Evolutionary conservation across 257 asterid genomes (phyloP).

Genomic region (Primulina eburnea): DNA sequence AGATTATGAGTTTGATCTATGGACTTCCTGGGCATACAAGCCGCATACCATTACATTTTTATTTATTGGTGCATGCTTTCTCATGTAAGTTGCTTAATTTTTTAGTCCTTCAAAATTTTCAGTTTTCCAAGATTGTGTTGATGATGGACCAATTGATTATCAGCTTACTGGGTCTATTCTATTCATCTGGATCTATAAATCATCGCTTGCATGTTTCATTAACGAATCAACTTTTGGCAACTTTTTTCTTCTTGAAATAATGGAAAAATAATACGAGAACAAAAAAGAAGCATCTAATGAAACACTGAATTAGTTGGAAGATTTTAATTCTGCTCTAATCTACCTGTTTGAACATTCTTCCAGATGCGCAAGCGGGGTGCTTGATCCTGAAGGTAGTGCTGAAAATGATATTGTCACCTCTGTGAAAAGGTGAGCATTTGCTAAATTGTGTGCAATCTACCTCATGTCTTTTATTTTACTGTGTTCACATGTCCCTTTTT

Average conservation of each 20-base stretch:
- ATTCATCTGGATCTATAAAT: background rate
- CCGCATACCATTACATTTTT: slow-evolving; percentile 82
- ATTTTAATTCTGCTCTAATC: slow-evolving; percentile 14
- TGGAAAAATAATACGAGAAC: background rate
- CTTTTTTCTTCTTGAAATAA: slow-evolving; percentile 5
- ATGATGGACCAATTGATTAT: background rate
- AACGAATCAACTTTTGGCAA: slow-evolving; percentile 9
- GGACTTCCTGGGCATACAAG: slow-evolving; percentile 98
- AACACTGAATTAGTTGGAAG: slow-evolving; percentile 6
- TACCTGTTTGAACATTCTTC: slow-evolving; percentile 23
- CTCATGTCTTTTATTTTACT: background rate
- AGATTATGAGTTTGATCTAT: slow-evolving; percentile 83
- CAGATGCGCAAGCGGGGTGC: slow-evolving; percentile 99
- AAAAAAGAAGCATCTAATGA: slow-evolving; percentile 6
- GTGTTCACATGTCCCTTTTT: background rate
- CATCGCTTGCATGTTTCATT: background rate
- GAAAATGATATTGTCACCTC: slow-evolving; percentile 54
- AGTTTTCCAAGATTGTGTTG: slow-evolving; percentile 6
- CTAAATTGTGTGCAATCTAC: background rate
- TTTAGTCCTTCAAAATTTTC: slow-evolving; percentile 13
- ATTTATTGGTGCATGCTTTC: slow-evolving; percentile 89
- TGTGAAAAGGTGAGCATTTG: slow-evolving; percentile 58
- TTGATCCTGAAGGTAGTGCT: slow-evolving; percentile 68
- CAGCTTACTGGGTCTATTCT: background rate
- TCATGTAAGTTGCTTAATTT: slow-evolving; percentile 58